Base-by-base conservation (phyloP, 306 rosid genomes). In the Trichosanthes truncata region DNA sequence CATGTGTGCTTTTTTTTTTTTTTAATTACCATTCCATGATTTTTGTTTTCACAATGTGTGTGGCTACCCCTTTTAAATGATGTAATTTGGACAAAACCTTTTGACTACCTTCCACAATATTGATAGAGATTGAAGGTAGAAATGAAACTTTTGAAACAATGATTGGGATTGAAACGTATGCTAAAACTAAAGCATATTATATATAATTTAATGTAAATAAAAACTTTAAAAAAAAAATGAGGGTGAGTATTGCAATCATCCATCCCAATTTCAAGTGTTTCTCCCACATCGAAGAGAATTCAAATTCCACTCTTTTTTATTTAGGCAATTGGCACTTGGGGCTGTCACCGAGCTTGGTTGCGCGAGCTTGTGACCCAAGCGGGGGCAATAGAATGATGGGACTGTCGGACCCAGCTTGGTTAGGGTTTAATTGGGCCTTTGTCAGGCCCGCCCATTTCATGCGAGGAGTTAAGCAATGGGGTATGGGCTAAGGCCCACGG, bases 391-490 rank as follows among this genome's bases (percentile, higher is more conserved):
- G 17, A 3, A 5, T 49, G 73, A 3, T 83, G 65, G 81, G 7
- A 76, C 29, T 14, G 61, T 7, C 0, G 13, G 1, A 8, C 0
- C 9, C 5, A 14, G 0, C 1, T 3, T 20, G 77, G 33, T 45
- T 35, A 0, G 45, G 23, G 0, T 0, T 0, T n/a, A n/a, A n/a
- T n/a, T n/a, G n/a, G 23, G 35, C 21, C 0, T 0, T 0, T 0
- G 0, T 5, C 60, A n/a, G 9, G 40, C 26, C 61, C 52, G 55
- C 52, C 78, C 78, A 7, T 29, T 66, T 45, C 81, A 65, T 65
- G 78, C 25, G 20, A 1, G 12, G 17, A 51, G 57, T 0, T 26
- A 18, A 9, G 52, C 29, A 1, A 0, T 5, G 67, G 20, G 35
- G 3, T 21, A 18, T 48, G n/a, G 66, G 73, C 84, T 78, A 55